Evolutionary conservation across 805 yeast species (phyloP).

Genomic region (Kuraishia piskuri): DNA sequence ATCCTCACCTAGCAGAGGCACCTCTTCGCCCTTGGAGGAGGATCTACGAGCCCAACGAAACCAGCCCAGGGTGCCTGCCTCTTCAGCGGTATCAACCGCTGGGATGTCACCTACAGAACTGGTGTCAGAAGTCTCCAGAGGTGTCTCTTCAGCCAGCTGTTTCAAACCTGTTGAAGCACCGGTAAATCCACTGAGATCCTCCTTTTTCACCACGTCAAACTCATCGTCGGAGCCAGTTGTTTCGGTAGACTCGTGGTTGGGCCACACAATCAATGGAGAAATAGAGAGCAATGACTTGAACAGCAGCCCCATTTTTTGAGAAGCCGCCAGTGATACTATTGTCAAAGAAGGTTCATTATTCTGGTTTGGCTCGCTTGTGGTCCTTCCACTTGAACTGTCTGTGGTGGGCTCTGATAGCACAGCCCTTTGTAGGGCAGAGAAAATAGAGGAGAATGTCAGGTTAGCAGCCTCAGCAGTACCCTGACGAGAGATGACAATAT

Average conservation of each 20-base stretch:
- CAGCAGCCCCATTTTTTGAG: background rate
- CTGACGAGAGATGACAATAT: background rate
- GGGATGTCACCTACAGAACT: background rate
- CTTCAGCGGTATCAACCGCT: background rate
- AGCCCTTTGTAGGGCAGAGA: constrained; percentile 9
- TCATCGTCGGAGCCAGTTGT: constrained; percentile 21
- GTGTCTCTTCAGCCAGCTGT: background rate
- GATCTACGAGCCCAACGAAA: background rate
- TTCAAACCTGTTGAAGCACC: background rate
- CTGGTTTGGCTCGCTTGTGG: too few relatives aligned
- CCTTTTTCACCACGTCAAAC: constrained; percentile 36
- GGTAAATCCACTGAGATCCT: constrained; percentile 11
- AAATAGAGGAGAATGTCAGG: constrained; percentile 1
- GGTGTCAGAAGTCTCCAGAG: background rate
- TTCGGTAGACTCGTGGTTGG: constrained; percentile 3
- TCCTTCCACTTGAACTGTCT: background rate
- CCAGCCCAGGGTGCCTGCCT: background rate
- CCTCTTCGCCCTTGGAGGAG: constrained; percentile 1
- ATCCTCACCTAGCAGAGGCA: background rate
- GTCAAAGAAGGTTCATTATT: too few relatives aligned
- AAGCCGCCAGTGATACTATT: background rate
- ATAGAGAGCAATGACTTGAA: background rate
- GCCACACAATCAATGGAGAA: background rate
- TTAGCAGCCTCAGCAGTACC: background rate
- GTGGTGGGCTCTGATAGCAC: constrained; percentile 9